Percentiles rank a stretch among this genome's conserved stretches.
These are phyloP conservation scores for Crucibulum laeve DNA, from an alignment of 768 basidiomycete species.

Conservation along the genomic window DNA sequence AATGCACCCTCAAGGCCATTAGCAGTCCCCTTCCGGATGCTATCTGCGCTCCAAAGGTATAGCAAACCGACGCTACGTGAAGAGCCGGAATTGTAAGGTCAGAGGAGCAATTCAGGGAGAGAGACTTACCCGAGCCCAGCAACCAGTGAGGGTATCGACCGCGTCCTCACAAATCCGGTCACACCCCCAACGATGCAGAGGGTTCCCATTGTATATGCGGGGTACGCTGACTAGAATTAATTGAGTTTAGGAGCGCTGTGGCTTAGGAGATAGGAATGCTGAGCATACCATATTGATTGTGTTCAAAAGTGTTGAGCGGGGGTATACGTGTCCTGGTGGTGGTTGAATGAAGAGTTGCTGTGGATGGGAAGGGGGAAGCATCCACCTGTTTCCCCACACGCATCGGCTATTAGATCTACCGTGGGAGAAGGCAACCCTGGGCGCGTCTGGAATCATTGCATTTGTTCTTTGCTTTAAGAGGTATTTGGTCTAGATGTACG, in stretches of 20 bases:
- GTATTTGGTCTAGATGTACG: too few relatives aligned
- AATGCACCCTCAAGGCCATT: constrained; percentile 79
- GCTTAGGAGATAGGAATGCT: not conserved
- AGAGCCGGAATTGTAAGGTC: not conserved
- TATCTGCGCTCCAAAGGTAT: constrained; percentile 76
- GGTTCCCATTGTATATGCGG: constrained; percentile 72
- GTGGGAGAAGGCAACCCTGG: too few relatives aligned
- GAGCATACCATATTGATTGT: not conserved
- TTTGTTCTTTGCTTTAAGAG: too few relatives aligned
- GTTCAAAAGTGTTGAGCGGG: not conserved
- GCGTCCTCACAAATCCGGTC: constrained; percentile 65
- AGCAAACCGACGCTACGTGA: constrained; percentile 63
- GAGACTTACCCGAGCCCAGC: constrained; percentile 69
- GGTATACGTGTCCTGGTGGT: not conserved
- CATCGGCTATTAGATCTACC: too few relatives aligned
- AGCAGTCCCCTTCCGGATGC: constrained; percentile 65
- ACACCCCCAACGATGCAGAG: constrained; percentile 76
- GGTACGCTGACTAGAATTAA: constrained; percentile 64
- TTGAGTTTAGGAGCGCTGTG: not conserved
- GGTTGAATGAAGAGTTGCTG: too few relatives aligned
- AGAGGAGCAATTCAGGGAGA: not conserved
- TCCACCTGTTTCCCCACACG: too few relatives aligned
- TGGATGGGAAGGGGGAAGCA: too few relatives aligned
- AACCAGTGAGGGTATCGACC: constrained; percentile 78
- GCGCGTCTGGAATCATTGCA: too few relatives aligned